A percentile compares a stretch with the other conserved stretches of the same genome.
These are phyloP conservation scores for Elongisporangium undulatum DNA, from an alignment of 352 stramenopile species.

Conservation along the genomic window DNA sequence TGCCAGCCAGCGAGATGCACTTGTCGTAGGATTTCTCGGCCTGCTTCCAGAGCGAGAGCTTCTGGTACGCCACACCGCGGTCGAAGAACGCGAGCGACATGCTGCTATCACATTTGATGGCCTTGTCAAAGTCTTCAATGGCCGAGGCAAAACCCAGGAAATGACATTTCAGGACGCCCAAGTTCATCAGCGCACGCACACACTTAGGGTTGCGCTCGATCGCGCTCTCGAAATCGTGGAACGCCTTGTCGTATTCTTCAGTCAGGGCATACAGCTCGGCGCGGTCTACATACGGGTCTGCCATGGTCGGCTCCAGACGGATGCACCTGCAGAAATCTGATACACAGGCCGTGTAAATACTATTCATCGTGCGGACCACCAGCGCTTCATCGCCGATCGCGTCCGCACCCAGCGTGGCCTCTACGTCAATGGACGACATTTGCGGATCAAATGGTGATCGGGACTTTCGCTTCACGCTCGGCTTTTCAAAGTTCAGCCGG, in stretches of 20 bases:
- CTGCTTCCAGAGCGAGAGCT: slow-evolving; percentile 56
- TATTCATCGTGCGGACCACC: slow-evolving; percentile 50
- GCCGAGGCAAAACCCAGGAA: slow-evolving; percentile 54
- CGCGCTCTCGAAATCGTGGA: slow-evolving; percentile 51
- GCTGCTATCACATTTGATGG: slow-evolving; percentile 37
- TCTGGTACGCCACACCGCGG: slow-evolving; percentile 67
- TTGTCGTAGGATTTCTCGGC: slow-evolving; percentile 56
- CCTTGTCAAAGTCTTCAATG: slow-evolving; percentile 67
- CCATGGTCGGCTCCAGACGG: slow-evolving; percentile 42
- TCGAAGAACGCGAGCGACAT: slow-evolving; percentile 52
- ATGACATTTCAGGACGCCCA: slow-evolving; percentile 78
- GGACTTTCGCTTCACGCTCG: not conserved
- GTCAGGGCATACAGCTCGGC: slow-evolving; percentile 58
- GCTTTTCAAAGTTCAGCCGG: slow-evolving; percentile 34
- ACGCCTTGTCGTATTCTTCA: slow-evolving; percentile 60
- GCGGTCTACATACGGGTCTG: slow-evolving; percentile 62
- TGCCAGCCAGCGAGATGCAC: slow-evolving; percentile 37
- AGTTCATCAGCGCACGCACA: slow-evolving; percentile 47
- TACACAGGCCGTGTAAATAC: slow-evolving; percentile 38
- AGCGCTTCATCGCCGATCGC: slow-evolving; percentile 45
- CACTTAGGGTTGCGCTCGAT: slow-evolving; percentile 45
- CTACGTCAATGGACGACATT: slow-evolving; percentile 41
- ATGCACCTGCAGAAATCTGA: slow-evolving; percentile 63
- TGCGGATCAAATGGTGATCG: slow-evolving; percentile 37
- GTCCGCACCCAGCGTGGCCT: slow-evolving; percentile 29